Percentiles rank a stretch among this genome's conserved stretches.
These are phyloP conservation scores for Rubia peregrina DNA, from an alignment of 305 asterid species.

Conservation along the genomic window DNA sequence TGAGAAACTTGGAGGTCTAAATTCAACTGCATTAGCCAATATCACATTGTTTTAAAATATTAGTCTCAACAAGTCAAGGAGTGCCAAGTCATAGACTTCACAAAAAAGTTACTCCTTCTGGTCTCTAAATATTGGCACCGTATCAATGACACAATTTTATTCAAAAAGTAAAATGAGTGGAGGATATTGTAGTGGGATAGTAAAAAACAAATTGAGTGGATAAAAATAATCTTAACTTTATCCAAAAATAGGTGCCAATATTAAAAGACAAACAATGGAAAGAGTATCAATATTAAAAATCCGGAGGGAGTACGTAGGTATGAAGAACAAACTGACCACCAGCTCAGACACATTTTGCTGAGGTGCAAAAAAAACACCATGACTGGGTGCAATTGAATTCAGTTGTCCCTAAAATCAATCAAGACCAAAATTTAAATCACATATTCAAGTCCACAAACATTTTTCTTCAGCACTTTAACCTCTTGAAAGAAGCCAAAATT, in stretches of 20 bases:
- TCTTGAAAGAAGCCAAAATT: not conserved
- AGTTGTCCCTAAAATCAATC: slow-evolving; percentile 60
- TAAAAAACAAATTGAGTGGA: no score
- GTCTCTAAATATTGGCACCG: no score
- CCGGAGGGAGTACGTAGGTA: not conserved
- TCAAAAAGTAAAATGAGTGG: no score
- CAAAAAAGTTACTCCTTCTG: not conserved
- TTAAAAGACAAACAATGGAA: no score
- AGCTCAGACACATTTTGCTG: slow-evolving; percentile 63
- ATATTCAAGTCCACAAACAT: not conserved
- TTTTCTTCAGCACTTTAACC: not conserved
- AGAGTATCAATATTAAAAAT: no score
- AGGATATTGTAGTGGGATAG: no score
- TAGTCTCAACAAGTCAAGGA: not conserved
- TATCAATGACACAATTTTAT: no score
- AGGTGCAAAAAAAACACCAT: slow-evolving; percentile 59
- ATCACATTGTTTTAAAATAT: not conserved
- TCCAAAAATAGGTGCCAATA: not conserved
- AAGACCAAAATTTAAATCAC: slow-evolving; percentile 7
- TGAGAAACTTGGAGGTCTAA: slow-evolving; percentile 61
- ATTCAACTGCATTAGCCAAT: slow-evolving; percentile 50
- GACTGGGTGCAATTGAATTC: slow-evolving; percentile 54
- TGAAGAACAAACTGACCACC: slow-evolving; percentile 34
- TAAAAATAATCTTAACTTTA: no score
- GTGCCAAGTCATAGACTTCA: slow-evolving; percentile 4